These are phyloP conservation scores for Fusarium pseudoanthophilum DNA, from an alignment of 2,329 filamentous ascomycete genomes.

Conservation along the genomic window DNA sequence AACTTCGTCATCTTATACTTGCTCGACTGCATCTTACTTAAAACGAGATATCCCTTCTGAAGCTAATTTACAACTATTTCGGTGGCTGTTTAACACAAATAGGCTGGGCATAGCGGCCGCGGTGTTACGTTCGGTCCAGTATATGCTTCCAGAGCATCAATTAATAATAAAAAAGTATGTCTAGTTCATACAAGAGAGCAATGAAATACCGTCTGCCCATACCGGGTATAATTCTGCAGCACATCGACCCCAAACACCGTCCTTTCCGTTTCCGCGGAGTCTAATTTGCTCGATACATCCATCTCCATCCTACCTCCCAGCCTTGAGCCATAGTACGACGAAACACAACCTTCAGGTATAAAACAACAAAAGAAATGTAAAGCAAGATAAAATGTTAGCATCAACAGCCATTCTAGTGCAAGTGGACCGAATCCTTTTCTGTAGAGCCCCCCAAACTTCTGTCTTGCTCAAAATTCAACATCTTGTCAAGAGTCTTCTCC, in stretches of 20 bases:
- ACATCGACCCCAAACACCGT: conserved; percentile 39
- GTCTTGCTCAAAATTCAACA: conserved; percentile 14
- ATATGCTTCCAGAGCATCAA: conserved; percentile 19
- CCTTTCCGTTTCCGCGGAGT: conserved; percentile 36
- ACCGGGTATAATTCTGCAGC: conserved; percentile 45
- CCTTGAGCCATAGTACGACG: conserved; percentile 16
- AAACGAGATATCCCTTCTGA: background rate
- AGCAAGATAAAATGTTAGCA: background rate
- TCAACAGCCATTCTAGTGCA: conserved; percentile 34
- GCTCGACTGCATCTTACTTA: background rate
- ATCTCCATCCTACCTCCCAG: conserved; percentile 22
- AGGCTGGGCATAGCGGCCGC: background rate
- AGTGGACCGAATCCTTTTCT: conserved; percentile 11
- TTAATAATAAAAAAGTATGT: conserved; percentile 1
- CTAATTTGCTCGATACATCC: conserved; percentile 35
- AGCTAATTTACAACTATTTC: too few relatives aligned
- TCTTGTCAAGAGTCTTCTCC: conserved; percentile 13
- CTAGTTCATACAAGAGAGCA: conserved; percentile 27
- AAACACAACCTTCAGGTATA: conserved; percentile 11
- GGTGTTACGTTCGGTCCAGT: background rate
- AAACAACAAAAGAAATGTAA: conserved; percentile 19
- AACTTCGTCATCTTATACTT: background rate
- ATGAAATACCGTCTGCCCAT: conserved; percentile 33
- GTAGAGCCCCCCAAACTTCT: conserved; percentile 13
- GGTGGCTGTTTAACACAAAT: too few relatives aligned